Conservation (phyloP, 1,139 yeast genomes). For the Geotrichum phurueaensis region DNA sequence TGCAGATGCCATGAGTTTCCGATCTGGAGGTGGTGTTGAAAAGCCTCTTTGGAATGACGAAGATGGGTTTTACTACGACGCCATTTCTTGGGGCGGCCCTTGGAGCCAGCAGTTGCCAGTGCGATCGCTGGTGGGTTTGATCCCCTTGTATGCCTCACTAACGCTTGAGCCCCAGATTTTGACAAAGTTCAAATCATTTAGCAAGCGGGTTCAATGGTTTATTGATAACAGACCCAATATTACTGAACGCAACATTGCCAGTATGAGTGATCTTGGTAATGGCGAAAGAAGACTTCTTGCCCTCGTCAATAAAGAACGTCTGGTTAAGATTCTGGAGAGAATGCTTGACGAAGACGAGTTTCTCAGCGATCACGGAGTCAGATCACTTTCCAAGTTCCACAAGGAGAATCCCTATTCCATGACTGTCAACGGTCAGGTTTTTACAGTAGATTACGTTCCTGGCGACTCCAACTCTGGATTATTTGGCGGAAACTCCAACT, state of each 20-base stretch:
- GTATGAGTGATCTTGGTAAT: slow-evolving; percentile 78
- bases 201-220: slow-evolving; percentile 83
- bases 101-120: slow-evolving; percentile 73
- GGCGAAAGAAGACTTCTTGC: slow-evolving; percentile 81
- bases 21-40: slow-evolving; percentile 46
- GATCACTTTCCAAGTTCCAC: slow-evolving; percentile 85
- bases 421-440: slow-evolving; percentile 78
- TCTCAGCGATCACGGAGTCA: slow-evolving; percentile 77
- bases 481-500: slow-evolving; percentile 95
- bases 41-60: slow-evolving; percentile 85
- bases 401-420: slow-evolving; percentile 80
- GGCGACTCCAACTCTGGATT: slow-evolving; percentile 93
- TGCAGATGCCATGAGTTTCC: slow-evolving; percentile 90
- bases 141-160: slow-evolving; percentile 86
- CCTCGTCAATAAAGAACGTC: slow-evolving; percentile 74
- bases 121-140: slow-evolving; percentile 84
- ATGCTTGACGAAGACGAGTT: slow-evolving; percentile 89
- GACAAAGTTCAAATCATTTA: slow-evolving; percentile 75
- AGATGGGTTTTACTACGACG: slow-evolving; percentile 87
- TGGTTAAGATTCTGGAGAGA: slow-evolving; percentile 66
- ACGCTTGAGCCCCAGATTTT: slow-evolving; percentile 84
- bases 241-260: slow-evolving; percentile 84
- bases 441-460: slow-evolving; percentile 73
- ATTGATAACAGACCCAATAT: slow-evolving; percentile 63
- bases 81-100: slow-evolving; percentile 78